Percentiles rank a stretch among this genome's conserved stretches.
phyloP scores from a whole-genome alignment of 129 eudicot genomes.

The Chrysanthemum lavandulifolium region DNA sequence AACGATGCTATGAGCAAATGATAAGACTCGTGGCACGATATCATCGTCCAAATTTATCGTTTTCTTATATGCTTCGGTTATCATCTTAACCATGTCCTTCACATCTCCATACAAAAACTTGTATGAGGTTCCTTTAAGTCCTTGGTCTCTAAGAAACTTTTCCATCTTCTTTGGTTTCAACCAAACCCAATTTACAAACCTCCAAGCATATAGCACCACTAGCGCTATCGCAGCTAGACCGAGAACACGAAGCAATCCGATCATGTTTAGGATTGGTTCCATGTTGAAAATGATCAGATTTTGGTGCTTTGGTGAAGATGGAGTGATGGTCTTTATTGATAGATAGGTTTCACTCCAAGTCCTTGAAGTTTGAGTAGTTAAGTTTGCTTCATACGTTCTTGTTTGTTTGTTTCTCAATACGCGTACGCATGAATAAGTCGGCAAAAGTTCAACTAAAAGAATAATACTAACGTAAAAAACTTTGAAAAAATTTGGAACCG shows the following conservation, averaged over 20 bases:
- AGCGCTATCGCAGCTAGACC: neutral
- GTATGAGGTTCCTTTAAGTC: constrained; percentile 55
- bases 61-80: constrained; percentile 47
- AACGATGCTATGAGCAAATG: constrained; percentile 47
- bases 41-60: constrained; percentile 48
- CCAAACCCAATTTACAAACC: constrained; percentile 36
- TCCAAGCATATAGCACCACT: constrained; percentile 9
- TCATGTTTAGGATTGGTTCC: constrained; percentile 12
- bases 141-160: constrained; percentile 33
- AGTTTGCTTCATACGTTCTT: neutral
- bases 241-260: neutral
- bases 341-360: constrained; percentile 8
- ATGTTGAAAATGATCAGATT: constrained; percentile 3
- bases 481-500: too few relatives aligned
- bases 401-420: neutral
- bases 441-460: too few relatives aligned
- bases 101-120: constrained; percentile 54
- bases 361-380: constrained; percentile 21
- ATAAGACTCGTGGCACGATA: constrained; percentile 51
- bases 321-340: constrained; percentile 20
- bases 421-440: too few relatives aligned
- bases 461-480: too few relatives aligned
- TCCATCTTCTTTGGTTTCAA: constrained; percentile 50
- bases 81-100: constrained; percentile 41
- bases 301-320: constrained; percentile 3